Evolutionary conservation across 352 stramenopile genomes (phyloP).

Genomic region (Phytophthora chlamydospora): DNA sequence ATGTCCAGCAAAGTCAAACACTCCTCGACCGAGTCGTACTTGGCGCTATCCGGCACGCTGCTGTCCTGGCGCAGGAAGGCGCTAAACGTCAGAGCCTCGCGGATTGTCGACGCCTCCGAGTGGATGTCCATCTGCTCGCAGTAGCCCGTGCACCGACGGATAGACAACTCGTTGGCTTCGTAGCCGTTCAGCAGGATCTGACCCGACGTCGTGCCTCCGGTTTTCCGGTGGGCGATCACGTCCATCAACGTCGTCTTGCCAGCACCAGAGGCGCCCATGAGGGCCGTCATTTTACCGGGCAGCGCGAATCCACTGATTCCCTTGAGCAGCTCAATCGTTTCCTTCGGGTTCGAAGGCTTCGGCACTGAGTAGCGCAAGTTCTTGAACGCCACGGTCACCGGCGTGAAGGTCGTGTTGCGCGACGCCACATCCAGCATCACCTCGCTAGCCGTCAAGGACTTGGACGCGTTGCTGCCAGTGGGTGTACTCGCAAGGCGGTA

Average conservation of each 20-base stretch:
- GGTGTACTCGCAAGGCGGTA: slow-evolving; percentile 29
- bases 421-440: slow-evolving; percentile 29
- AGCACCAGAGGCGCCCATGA: slow-evolving; percentile 75
- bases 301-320: slow-evolving; percentile 28
- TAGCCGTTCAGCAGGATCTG: slow-evolving; percentile 33
- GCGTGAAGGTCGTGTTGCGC: slow-evolving; percentile 21
- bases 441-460: slow-evolving; percentile 29
- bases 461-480: slow-evolving; percentile 13
- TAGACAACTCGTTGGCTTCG: slow-evolving; percentile 33
- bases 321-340: slow-evolving; percentile 31
- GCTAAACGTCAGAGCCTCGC: slow-evolving; percentile 52
- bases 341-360: slow-evolving; percentile 28
- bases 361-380: slow-evolving; percentile 24
- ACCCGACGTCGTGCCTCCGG: slow-evolving; percentile 28
- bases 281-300: slow-evolving; percentile 27
- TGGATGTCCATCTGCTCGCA: slow-evolving; percentile 29
- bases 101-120: slow-evolving; percentile 58
- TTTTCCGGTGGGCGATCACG: slow-evolving; percentile 90
- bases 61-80: slow-evolving; percentile 32
- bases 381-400: slow-evolving; percentile 27
- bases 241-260: slow-evolving; percentile 88
- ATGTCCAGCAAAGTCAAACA: slow-evolving; percentile 48
- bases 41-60: slow-evolving; percentile 37
- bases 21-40: slow-evolving; percentile 45
- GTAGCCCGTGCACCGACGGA: slow-evolving; percentile 27